Base-by-base conservation (phyloP, 2,329 filamentous ascomycete species). In the Penicillium sp. region DNA sequence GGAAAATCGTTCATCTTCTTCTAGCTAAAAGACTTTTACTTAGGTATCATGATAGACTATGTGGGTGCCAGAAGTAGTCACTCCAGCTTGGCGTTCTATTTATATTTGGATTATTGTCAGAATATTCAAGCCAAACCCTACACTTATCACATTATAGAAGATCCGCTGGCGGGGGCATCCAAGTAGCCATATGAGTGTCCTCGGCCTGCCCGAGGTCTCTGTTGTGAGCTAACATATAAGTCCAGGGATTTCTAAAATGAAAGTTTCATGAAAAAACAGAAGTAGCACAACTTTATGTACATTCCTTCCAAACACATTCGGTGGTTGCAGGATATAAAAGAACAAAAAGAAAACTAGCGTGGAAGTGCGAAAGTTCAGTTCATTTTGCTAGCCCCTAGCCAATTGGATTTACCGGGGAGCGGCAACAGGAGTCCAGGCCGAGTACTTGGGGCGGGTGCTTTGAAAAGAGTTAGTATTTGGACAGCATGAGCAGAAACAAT, bases 281-380 rank as follows among this genome's bases (percentile, higher is more conserved):
- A 61, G 64, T 65, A 64, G 62, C 63, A 70, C 63, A 67, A 66
- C 66, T 69, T 72, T 74, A 74, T 74, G 65, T 74, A 74, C 71
- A 74, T 63, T 63, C 64, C 62, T 65, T 60, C 39, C 53, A 51
- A 35, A 48, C 55, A 46, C 52, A 23, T 39, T 23, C 23, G 27
- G 51, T 53, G 45, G 25, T 54, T 37, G 19, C 48, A 61, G 46
- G 48, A 50, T 53, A 23, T 35, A 16, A 54, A 59, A 59, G 51
- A 47, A 46, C 54, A 55, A 56, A 43, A 55, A 51, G 45, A 39
- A 57, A 59, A 58, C 55, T 46, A 48, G 53, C 19, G 53, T 57
- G 26, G 53, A 55, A 50, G 52, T 55, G 54, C 51, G 29, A 58
- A 46, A 54, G 50, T 55, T 59, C 51, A 39, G 56, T 64, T 62